Evolutionary conservation across 2,329 filamentous ascomycete species (phyloP), one percentile per base, ranked within the genome.

Genomic region (Lasiodiplodia gonubiensis): DNA sequence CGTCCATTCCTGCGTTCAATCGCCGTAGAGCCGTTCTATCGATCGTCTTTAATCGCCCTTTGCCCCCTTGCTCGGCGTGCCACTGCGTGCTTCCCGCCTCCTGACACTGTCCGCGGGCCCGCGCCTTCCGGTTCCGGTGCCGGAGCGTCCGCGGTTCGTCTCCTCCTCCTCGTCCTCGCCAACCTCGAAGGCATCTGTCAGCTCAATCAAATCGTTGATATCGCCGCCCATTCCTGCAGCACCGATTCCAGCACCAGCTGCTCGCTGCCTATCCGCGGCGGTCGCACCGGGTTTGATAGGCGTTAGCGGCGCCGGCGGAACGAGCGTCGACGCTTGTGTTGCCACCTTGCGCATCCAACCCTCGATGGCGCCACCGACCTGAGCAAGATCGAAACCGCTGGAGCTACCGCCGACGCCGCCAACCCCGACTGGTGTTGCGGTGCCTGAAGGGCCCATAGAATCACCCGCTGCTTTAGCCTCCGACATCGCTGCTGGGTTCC

Each of bases 271-370:
- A 21, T 63, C 59, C 1, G 59, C 46, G 7, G 59, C 11, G 2
- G 59, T 33, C 10, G 37, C 59, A 11, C 54, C 33, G n/a, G 10
- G 33, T 14, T 35, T 49, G 21, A 55, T 35, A 14, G 55, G 54
- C 21, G 65, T 60, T n/a, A 57, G 46, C 37, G 42, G 49, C 4
- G 66, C 66, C 6, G 66, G 66, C 12, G 66, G 66, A 4, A 67
- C 59, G 37, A 67, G 55, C 35, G 57, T 64, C 21, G 76, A 74
- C 4, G 86, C 84, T 74, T 89, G 90, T 6, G 86, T 83, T 68
- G 93, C 92, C 46, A 97, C 89, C 70, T 93, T 92, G 69, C 94
- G 86, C 68, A 98, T 84, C 93, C 95, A 99, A 1, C 90, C 91
- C 80, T 98, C 95, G 35, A 98, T 89, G 2, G 91, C 90, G 6